Evolutionary conservation across 2,329 filamentous ascomycete species (phyloP).

Genomic region (Tolypocladium ovalisporum): DNA sequence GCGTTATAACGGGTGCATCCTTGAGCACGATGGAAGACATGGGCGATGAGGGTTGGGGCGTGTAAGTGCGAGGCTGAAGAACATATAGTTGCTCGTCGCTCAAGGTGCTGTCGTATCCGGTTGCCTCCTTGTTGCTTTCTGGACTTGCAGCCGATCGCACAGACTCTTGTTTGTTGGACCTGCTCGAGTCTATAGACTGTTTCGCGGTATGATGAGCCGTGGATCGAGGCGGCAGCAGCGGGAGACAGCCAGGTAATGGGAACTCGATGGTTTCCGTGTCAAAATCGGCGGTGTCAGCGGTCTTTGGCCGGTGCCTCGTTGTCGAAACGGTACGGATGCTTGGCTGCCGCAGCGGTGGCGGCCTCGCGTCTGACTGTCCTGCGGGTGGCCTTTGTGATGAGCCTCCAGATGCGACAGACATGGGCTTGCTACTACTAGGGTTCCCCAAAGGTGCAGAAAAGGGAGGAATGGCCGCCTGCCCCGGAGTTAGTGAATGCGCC

Average conservation of each 20-base stretch:
- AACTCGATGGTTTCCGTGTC: conserved; percentile 10
- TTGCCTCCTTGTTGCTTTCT: neutral
- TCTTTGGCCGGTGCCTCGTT: conserved; percentile 3
- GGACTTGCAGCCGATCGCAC: neutral
- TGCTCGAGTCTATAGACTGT: neutral
- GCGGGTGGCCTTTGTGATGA: neutral
- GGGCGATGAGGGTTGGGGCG: conserved; percentile 21
- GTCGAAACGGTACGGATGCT: conserved; percentile 10
- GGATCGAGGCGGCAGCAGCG: conserved; percentile 8
- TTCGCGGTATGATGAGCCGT: neutral
- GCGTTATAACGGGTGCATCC: neutral
- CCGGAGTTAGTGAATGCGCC: neutral
- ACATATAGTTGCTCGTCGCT: conserved; percentile 34
- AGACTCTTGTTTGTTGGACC: neutral
- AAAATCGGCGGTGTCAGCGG: conserved; percentile 2
- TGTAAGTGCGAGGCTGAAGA: conserved; percentile 47
- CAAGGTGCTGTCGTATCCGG: conserved; percentile 7
- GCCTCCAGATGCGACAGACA: conserved; percentile 2
- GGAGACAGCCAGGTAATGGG: conserved; percentile 10
- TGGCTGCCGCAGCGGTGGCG: neutral
- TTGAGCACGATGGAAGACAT: neutral
- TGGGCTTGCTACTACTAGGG: neutral
- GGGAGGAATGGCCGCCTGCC: conserved; percentile 11
- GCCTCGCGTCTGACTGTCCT: neutral
- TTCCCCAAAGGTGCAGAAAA: conserved; percentile 9